Percentiles rank a stretch among this genome's conserved stretches.
These are phyloP conservation scores for Pedinophyceae sp. DNA, from an alignment of 139 green algal species.

Conservation along the genomic window DNA sequence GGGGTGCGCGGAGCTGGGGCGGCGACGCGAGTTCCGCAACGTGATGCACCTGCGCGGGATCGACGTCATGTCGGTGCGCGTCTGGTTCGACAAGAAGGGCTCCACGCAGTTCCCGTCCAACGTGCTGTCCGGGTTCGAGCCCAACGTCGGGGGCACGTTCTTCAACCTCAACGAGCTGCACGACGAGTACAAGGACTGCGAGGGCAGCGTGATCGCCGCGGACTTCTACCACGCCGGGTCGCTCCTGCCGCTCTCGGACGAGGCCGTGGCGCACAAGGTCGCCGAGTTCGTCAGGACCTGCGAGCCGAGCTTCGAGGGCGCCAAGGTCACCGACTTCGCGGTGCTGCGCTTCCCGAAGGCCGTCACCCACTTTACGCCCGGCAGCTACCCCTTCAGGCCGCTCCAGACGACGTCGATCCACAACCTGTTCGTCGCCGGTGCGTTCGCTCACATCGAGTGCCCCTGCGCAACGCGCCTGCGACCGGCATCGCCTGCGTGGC, in stretches of 20 bases:
- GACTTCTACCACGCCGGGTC: constrained; percentile 67
- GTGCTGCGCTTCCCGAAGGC: constrained; percentile 57
- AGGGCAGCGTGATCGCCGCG: constrained; percentile 60
- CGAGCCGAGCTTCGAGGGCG: constrained; percentile 47
- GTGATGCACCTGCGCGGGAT: constrained; percentile 60
- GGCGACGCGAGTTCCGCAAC: constrained; percentile 30
- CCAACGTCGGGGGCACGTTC: constrained; percentile 54
- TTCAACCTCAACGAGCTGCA: constrained; percentile 76
- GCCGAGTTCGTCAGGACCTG: constrained; percentile 36
- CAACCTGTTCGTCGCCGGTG: constrained; percentile 34
- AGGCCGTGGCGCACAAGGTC: constrained; percentile 50
- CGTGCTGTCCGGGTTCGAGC: constrained; percentile 60
- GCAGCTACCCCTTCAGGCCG: constrained; percentile 35
- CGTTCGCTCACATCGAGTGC: too few species aligned
- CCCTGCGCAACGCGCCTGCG: background rate
- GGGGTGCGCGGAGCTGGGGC: constrained; percentile 25
- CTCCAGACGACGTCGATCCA: constrained; percentile 44
- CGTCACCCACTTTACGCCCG: constrained; percentile 75
- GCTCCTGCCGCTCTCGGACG: constrained; percentile 62
- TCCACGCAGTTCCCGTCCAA: constrained; percentile 53
- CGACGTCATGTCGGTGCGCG: constrained; percentile 51
- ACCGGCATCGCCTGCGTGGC: too few species aligned
- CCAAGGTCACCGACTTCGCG: constrained; percentile 23
- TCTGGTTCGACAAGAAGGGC: constrained; percentile 53
- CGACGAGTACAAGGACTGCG: constrained; percentile 61